Conservation (phyloP, 306 rosid genomes). For the Begonia peltatifolia region DNA sequence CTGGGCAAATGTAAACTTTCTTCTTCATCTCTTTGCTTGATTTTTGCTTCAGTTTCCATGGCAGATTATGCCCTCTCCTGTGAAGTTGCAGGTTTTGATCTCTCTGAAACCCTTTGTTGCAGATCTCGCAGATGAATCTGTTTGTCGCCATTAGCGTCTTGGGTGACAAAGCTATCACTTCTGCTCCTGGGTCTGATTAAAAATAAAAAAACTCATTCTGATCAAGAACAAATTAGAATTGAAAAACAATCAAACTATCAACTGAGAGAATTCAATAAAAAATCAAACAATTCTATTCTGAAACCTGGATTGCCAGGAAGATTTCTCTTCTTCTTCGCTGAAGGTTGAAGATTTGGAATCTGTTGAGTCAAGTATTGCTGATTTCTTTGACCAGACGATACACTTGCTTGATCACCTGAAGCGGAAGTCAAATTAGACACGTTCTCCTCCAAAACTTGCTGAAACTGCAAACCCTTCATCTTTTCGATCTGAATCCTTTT, state of each 20-base stretch:
- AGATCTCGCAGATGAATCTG: slow-evolving; percentile 14
- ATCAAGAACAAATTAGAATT: no score
- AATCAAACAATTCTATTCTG: no score
- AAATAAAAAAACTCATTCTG: not conserved
- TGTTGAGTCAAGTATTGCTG: slow-evolving; percentile 1
- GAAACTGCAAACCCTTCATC: no score
- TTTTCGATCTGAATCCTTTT: no score
- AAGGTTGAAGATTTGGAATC: slow-evolving; percentile 14
- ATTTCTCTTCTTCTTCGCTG: slow-evolving; percentile 65
- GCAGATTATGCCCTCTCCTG: slow-evolving; percentile 17
- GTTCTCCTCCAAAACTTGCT: slow-evolving; percentile 38
- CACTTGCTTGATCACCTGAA: slow-evolving; percentile 74
- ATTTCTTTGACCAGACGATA: slow-evolving; percentile 12
- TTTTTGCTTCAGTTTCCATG: slow-evolving; percentile 17
- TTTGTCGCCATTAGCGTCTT: slow-evolving; percentile 13
- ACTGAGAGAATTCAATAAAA: not conserved
- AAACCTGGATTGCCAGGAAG: slow-evolving; percentile 97
- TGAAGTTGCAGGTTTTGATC: slow-evolving; percentile 15
- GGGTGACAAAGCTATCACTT: slow-evolving; percentile 16
- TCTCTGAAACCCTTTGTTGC: slow-evolving; percentile 18
- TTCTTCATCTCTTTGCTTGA: slow-evolving; percentile 16
- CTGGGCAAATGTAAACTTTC: slow-evolving; percentile 15
- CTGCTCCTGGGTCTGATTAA: slow-evolving; percentile 16
- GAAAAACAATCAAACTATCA: not conserved
- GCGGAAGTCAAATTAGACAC: slow-evolving; percentile 91